Evolutionary conservation across 257 asterid species (phyloP).

Genomic region (Phtheirospermum japonicum): DNA sequence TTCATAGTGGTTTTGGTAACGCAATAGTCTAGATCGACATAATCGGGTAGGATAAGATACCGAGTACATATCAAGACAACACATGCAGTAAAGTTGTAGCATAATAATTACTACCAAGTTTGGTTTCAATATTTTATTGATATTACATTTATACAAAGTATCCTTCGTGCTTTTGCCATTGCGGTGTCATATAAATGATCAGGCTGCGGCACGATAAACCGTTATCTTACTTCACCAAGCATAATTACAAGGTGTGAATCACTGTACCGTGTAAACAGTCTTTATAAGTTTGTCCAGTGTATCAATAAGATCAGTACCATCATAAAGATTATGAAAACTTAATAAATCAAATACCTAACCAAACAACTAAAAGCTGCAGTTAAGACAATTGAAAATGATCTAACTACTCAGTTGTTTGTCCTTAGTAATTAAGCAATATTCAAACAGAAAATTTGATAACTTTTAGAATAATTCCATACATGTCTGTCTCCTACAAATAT

Average conservation of each 20-base stretch:
- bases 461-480: not conserved
- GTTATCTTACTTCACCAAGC: slow-evolving; percentile 8
- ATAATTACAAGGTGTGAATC: not conserved
- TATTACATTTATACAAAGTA: not conserved
- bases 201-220: slow-evolving; percentile 2
- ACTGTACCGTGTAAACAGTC: not conserved
- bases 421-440: not conserved
- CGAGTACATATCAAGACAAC: not conserved
- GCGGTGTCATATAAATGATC: not conserved
- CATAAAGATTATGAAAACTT: not conserved
- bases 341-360: slow-evolving; percentile 6
- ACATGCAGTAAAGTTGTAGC: not conserved
- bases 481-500: not conserved
- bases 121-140: not conserved
- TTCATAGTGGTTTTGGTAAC: not conserved
- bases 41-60: not conserved
- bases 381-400: not conserved
- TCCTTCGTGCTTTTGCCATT: not conserved
- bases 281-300: not conserved
- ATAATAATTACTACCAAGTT: not conserved
- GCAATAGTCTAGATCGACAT: not conserved
- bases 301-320: slow-evolving; percentile 7
- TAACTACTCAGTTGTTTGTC: not conserved
- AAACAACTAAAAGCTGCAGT: not conserved
- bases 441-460: not conserved